Evolutionary conservation across 306 rosid genomes (phyloP).

Genomic region (Sphenostylis stenocarpa): DNA sequence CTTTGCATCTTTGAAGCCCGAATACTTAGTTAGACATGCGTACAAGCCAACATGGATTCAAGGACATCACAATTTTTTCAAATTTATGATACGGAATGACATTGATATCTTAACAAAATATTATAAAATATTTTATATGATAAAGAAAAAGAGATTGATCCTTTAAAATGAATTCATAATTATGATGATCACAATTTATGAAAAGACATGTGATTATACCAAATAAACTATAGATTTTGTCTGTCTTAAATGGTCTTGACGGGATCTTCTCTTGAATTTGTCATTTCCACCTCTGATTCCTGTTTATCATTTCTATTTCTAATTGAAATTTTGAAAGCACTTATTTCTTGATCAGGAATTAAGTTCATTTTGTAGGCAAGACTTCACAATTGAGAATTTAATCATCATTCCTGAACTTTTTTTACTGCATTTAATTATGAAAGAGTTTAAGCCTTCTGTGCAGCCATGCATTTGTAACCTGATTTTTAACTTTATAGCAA

Average conservation of each 20-base stretch:
- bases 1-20: background rate
- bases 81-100: too few species aligned
- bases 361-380: background rate
- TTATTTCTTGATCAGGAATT: constrained; percentile 17
- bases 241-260: too few species aligned
- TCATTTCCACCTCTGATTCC: background rate
- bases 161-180: too few species aligned
- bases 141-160: too few species aligned
- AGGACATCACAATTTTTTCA: too few species aligned
- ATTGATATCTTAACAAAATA: too few species aligned
- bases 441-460: background rate
- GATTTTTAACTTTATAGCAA: background rate
- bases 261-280: background rate
- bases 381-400: background rate
- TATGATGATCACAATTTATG: too few species aligned
- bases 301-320: background rate
- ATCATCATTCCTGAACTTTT: constrained; percentile 5
- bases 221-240: too few species aligned
- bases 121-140: too few species aligned
- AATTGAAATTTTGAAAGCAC: background rate
- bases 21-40: too few species aligned
- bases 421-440: background rate
- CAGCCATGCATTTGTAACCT: constrained; percentile 13
- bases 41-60: too few species aligned
- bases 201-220: too few species aligned